Base-by-base conservation (phyloP, 75 land plant genomes). In the Chamaecyparis obtusa region DNA sequence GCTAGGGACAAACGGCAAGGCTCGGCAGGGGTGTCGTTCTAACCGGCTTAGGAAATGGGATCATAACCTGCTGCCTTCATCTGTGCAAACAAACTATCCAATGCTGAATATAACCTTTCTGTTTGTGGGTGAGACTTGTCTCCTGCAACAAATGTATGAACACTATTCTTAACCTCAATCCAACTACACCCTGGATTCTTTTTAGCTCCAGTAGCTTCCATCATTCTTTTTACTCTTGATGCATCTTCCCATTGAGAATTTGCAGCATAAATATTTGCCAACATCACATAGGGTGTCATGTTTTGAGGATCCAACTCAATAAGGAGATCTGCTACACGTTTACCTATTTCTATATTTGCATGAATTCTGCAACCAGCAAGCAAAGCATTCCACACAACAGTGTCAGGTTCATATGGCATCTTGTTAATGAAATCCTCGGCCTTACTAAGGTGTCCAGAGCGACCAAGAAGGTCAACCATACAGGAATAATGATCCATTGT, bases 1-100 rank as follows among this genome's bases (percentile, higher is more conserved):
- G 94, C 17, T 92, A 92, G 3, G 96, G 96, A 1, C 94, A 93
- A 74, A 90, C 96, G 89, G 91, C 90, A 2, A 93, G 96, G 80
- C 93, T 95, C 36, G 90, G 91, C n/a, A 90, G 86, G 1, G 95
- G 94, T 13, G 94, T 91, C 10, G 94, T n/a, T n/a, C n/a, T n/a
- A n/a, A n/a, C n/a, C n/a, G n/a, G n/a, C n/a, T n/a, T n/a, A n/a
- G n/a, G n/a, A n/a, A n/a, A n/a, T 69, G 30, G 90, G 90, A 60
- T 88, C 75, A 86, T 91, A 89, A 2, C 91, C 92, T 55, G 48
- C 91, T 39, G 17, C 81, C 60, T 87, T 35, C 83, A 93, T 56
- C 64, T 69, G 69, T 9, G 85, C 82, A 49, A 81, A 81, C 16
- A 93, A 85, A 54, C 69, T 88, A n/a, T 88, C 90, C 85, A 91